Base-by-base conservation (phyloP, 495 filamentous ascomycete genomes). In the Acidiella bohemica region DNA sequence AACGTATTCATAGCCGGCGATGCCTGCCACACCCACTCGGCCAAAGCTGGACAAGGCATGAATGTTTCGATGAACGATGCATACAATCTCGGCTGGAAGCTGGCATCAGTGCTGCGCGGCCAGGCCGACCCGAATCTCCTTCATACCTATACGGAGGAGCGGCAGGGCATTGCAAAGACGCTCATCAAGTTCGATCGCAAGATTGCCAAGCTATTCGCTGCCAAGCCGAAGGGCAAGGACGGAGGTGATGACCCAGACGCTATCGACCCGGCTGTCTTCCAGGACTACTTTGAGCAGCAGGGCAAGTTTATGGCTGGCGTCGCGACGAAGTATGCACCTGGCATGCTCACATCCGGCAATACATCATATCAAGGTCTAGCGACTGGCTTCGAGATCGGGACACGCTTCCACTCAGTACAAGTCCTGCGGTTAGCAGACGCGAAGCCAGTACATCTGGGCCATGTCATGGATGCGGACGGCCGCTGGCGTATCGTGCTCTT, bases 41-140 rank as follows among this genome's bases (percentile, higher is more conserved):
- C 73, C 0, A 76, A 76, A 55, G 73, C 72, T 11, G 73, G 73
- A 1, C 73, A 78, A 46, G 59, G 59, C 13, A 61, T 63, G 59
- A 63, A 63, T 26, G 59, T 61, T 28, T 53, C 47, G 5, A 51
- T 61, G 44, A 55, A 62, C 41, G 58, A 62, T 34, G 43, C 44
- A n/a, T 58, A 54, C 50, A 86, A 90, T 41, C 71, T 86, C 25
- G 81, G 81, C 14, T 87, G 81, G 82, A 87, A 90, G 58, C 62
- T 90, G 4, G 78, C 71, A 1, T 57, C 68, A 19, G 67, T 87
- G 0, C 55, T 84, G 10, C 68, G 61, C 23, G 75, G 75, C 10
- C 59, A 67, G 29, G 73, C 76, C 2, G 44, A 51, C 10, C 68
- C 68, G 2, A 64, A 63, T 1, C 47, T 85, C 3, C 61, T 86